Base-by-base conservation (phyloP, 1,139 yeast species). In the Magnusiomyces magnusii region DNA sequence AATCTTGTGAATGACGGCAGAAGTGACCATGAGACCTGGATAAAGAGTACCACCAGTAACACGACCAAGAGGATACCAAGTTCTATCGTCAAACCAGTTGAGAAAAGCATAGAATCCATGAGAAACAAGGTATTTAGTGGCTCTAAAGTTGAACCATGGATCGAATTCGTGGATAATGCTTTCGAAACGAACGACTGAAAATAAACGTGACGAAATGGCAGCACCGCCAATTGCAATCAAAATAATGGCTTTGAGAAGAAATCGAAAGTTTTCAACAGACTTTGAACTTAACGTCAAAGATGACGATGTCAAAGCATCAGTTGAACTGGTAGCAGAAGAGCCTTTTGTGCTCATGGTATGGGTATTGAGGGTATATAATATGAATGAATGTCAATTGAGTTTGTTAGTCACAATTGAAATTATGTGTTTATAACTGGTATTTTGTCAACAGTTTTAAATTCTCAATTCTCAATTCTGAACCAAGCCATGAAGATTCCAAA, bases 1-100 rank as follows among this genome's bases (percentile, higher is more conserved):
- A 15, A 83, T 69, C 67, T 85, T 88, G 86, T 95, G 92, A 60
- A 95, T 86, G 31, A 88, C 80, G 41, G 96, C 96, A 10, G 96
- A 86, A 5, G 99, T 91, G 50, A 95, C 97, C 99, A 95, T 95
- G 66, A 95, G 78, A 10, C 99, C 99, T 1, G 99, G 99, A 71
- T 95, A 95, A 65, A 95, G 76, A 2, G 99, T 95, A 64, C 99
- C 99, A 66, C 99, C 99, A 15, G 99, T 93, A 68, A 95, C 99
- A 75, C 99, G 84, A 23, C 99, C 99, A 64, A 95, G 79, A 24
- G 99, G 99, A 73, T 95, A 95, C 99, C 99, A 95, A 31, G 99
- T 93, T 70, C 97, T 83, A 73, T 93, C 97, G 72, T 95, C 99
- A 69, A 95, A 95, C 99, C 99, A 95, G 73, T 95, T 95, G 71